A percentile compares a stretch with the other conserved stretches of the same genome.
Conservation (phyloP, 1,284 basidiomycete genomes). For the Fomes fomentarius region DNA sequence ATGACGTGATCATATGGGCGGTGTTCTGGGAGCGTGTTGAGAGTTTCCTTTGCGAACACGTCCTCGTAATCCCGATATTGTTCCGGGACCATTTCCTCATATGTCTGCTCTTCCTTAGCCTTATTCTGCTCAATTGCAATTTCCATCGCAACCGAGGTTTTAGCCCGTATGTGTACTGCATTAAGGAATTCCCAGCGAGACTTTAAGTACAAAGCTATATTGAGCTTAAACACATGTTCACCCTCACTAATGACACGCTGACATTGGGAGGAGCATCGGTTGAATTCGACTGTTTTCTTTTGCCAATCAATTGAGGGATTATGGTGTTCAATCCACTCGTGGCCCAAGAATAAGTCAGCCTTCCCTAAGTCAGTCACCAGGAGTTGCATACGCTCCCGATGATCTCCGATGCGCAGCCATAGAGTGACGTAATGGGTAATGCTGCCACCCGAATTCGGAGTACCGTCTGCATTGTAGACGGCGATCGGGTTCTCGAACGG, state of each 20-base stretch:
- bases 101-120: background rate
- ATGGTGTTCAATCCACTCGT: constrained; percentile 28
- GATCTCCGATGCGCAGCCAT: constrained; percentile 4
- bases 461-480: constrained; percentile 18
- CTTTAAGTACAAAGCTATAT: background rate
- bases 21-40: constrained; percentile 14
- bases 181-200: too few relatives aligned
- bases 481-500: constrained; percentile 21
- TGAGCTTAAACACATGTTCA: constrained; percentile 14
- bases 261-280: constrained; percentile 16
- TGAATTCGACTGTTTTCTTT: constrained; percentile 7
- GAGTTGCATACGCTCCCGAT: constrained; percentile 5
- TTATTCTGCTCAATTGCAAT: constrained; percentile 6
- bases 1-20: constrained; percentile 25
- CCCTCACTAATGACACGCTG: constrained; percentile 11
- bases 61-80: constrained; percentile 15
- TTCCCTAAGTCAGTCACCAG: constrained; percentile 18
- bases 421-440: constrained; percentile 14
- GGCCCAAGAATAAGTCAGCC: constrained; percentile 12
- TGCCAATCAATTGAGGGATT: constrained; percentile 30
- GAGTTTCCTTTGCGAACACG: constrained; percentile 17
- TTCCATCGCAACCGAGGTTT: background rate
- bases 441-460: background rate
- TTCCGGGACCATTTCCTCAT: constrained; percentile 16
- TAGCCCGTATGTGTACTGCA: background rate